Conservation (phyloP, 2,329 filamentous ascomycete species). For the Nemania diffusa region DNA sequence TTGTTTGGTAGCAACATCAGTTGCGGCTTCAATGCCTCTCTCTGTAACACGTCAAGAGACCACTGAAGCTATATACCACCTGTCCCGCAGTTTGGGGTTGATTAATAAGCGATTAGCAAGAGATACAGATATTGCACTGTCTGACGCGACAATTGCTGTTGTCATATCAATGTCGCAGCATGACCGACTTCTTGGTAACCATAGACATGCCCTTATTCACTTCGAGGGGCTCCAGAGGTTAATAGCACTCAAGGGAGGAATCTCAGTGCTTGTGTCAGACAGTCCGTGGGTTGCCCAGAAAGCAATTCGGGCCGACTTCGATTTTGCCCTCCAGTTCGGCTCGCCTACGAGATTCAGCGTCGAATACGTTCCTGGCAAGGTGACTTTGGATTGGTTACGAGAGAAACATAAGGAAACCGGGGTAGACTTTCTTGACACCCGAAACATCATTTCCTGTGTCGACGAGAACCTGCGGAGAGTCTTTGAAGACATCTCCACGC, state of each 20-base stretch:
- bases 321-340: constrained; percentile 42
- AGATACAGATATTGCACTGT: constrained; percentile 35
- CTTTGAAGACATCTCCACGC: constrained; percentile 32
- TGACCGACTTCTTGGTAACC: constrained; percentile 41
- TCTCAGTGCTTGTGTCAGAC: constrained; percentile 33
- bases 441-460: constrained; percentile 6
- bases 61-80: constrained; percentile 41
- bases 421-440: neutral
- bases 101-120: constrained; percentile 44
- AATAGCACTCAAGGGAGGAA: constrained; percentile 48
- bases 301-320: constrained; percentile 43
- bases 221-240: constrained; percentile 47
- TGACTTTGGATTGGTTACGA: constrained; percentile 16
- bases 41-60: constrained; percentile 22
- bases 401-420: neutral
- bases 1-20: constrained; percentile 42
- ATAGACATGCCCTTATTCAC: constrained; percentile 44
- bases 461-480: constrained; percentile 22
- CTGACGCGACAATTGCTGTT: constrained; percentile 46
- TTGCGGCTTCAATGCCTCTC: constrained; percentile 11
- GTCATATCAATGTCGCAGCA: constrained; percentile 46
- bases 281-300: constrained; percentile 41
- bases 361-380: constrained; percentile 15
- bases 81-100: constrained; percentile 43
- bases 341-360: constrained; percentile 34